Conservation (phyloP, 768 basidiomycete genomes). For the Auricularia sp. region DNA sequence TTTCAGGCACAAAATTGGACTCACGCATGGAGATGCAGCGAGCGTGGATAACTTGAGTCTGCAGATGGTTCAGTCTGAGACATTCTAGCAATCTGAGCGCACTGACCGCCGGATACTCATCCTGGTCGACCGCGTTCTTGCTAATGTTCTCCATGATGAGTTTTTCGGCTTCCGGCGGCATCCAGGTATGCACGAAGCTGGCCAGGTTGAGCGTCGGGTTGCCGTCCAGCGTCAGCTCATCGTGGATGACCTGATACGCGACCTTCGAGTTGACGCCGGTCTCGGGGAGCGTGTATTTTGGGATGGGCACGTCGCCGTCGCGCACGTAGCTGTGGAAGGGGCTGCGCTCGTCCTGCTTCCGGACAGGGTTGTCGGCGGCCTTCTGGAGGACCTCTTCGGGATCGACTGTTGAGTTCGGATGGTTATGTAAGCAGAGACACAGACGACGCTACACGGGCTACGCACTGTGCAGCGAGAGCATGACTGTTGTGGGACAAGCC, state of each 20-base stretch:
- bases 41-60: slow-evolving; percentile 33
- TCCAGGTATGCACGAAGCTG: slow-evolving; percentile 55
- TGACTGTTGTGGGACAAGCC: slow-evolving; percentile 9
- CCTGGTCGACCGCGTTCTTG: slow-evolving; percentile 62
- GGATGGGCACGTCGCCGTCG: slow-evolving; percentile 57
- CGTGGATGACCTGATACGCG: slow-evolving; percentile 51
- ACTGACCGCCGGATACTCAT: slow-evolving; percentile 53
- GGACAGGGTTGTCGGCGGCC: slow-evolving; percentile 37
- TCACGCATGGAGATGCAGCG: slow-evolving; percentile 21
- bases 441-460: slow-evolving; percentile 5
- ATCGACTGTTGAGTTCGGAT: slow-evolving; percentile 33
- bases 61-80: neutral
- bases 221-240: slow-evolving; percentile 50
- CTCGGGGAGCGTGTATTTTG: slow-evolving; percentile 53
- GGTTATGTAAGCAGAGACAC: neutral
- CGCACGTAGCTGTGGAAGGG: slow-evolving; percentile 36
- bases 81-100: slow-evolving; percentile 22
- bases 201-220: slow-evolving; percentile 51
- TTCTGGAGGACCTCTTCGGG: slow-evolving; percentile 53
- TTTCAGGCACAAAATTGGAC: neutral
- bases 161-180: slow-evolving; percentile 41
- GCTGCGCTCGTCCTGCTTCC: slow-evolving; percentile 28
- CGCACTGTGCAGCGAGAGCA: slow-evolving; percentile 33
- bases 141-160: slow-evolving; percentile 55
- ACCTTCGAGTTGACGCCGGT: slow-evolving; percentile 16